These are phyloP conservation scores for Colletotrichum eremochloae DNA, from an alignment of 2,329 filamentous ascomycete species.

Conservation along the genomic window DNA sequence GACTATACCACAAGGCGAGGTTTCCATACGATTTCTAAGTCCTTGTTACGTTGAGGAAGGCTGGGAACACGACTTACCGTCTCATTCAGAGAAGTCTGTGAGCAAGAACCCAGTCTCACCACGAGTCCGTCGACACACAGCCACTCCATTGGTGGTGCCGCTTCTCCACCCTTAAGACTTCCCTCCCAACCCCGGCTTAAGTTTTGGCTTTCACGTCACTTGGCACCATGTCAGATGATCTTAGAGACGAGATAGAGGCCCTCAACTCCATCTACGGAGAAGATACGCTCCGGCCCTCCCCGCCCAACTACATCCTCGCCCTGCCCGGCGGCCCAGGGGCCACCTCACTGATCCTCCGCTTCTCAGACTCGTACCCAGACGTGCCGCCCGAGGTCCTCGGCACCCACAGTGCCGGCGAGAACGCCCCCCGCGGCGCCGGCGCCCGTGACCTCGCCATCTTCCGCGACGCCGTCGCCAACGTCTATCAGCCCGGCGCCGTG, in stretches of 20 bases:
- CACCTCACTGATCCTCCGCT: conserved; percentile 73
- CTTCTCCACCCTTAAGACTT: neutral
- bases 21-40: neutral
- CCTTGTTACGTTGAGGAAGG: neutral
- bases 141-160: neutral
- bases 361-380: conserved; percentile 81
- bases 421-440: conserved; percentile 78
- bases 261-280: conserved; percentile 88
- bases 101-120: neutral
- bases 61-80: neutral
- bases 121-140: neutral
- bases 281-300: conserved; percentile 66
- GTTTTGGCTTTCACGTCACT: neutral
- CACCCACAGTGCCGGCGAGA: conserved; percentile 81
- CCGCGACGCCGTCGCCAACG: conserved; percentile 72
- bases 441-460: conserved; percentile 78
- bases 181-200: no score
- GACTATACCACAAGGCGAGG: neutral
- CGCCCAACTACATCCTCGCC: conserved; percentile 70
- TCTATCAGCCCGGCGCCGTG: conserved; percentile 80
- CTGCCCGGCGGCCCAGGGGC: conserved; percentile 71
- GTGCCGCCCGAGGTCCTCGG: conserved; percentile 80
- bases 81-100: neutral
- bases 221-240: conserved; percentile 41
- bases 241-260: conserved; percentile 79